These are phyloP conservation scores for Avicennia marina DNA, from an alignment of 257 asterid species.

Conservation along the genomic window DNA sequence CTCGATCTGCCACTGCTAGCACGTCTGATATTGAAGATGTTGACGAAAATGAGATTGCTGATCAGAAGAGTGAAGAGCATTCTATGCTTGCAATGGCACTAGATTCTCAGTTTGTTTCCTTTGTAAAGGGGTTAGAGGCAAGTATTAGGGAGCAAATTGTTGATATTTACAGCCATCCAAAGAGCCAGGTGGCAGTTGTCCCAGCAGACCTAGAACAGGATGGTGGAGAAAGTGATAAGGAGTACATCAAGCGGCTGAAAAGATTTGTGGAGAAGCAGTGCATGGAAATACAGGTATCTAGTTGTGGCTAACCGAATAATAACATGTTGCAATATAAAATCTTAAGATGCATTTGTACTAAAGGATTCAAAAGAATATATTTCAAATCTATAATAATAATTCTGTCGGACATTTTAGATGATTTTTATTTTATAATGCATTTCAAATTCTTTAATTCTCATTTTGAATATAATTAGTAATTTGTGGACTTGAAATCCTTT, in stretches of 20 bases:
- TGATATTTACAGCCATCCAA: constrained; percentile 70
- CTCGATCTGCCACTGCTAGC: constrained; percentile 81
- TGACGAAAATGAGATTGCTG: constrained; percentile 53
- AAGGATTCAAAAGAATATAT: too few relatives aligned
- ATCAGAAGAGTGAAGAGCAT: constrained; percentile 59
- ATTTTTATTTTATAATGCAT: too few relatives aligned
- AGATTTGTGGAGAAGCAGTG: constrained; percentile 83
- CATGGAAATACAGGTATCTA: constrained; percentile 85
- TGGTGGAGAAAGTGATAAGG: constrained; percentile 62
- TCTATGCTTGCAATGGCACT: constrained; percentile 63
- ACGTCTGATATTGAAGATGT: constrained; percentile 80
- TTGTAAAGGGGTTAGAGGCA: constrained; percentile 58
- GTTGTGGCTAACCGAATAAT: constrained; percentile 1
- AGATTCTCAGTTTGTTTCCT: constrained; percentile 65
- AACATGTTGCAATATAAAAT: not conserved
- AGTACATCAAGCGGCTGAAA: constrained; percentile 71
- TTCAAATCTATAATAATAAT: too few relatives aligned
- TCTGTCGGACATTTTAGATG: too few relatives aligned
- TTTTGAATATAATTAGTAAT: too few relatives aligned
- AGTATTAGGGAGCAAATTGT: constrained; percentile 69
- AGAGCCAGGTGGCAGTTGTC: constrained; percentile 81
- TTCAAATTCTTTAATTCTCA: too few relatives aligned
- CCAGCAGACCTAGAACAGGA: constrained; percentile 79
- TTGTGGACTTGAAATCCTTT: too few relatives aligned
- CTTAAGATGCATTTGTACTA: too few relatives aligned